These are phyloP conservation scores for Exophiala xenobiotica DNA, from an alignment of 2,329 filamentous ascomycete genomes.

Conservation along the genomic window DNA sequence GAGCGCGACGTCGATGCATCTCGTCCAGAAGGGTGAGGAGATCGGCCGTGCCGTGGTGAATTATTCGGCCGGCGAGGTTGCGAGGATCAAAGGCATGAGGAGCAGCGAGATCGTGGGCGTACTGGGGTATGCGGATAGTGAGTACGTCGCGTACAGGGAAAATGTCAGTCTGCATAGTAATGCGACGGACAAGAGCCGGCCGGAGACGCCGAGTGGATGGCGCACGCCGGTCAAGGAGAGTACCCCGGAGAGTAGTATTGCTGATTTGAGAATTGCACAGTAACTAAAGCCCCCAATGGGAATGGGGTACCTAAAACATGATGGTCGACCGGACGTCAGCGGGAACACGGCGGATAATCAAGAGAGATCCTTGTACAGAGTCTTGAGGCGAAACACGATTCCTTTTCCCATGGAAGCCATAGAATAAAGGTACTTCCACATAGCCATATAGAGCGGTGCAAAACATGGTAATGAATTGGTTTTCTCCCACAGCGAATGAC, in stretches of 20 bases:
- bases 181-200: slow-evolving; percentile 21
- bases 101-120: slow-evolving; percentile 77
- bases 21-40: slow-evolving; percentile 55
- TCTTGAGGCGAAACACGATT: too few species aligned
- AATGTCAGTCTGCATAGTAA: slow-evolving; percentile 72
- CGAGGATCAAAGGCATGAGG: slow-evolving; percentile 76
- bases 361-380: too few species aligned
- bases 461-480: background rate
- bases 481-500: too few species aligned
- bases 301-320: too few species aligned
- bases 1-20: slow-evolving; percentile 16
- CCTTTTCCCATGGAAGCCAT: too few species aligned
- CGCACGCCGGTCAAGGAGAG: slow-evolving; percentile 18
- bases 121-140: slow-evolving; percentile 88
- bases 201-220: slow-evolving; percentile 25
- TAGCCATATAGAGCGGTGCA: too few species aligned
- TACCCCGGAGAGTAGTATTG: slow-evolving; percentile 25
- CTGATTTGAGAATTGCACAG: slow-evolving; percentile 17
- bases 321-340: too few species aligned
- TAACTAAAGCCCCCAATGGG: background rate
- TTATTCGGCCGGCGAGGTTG: slow-evolving; percentile 83
- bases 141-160: slow-evolving; percentile 87
- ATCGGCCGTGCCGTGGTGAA: slow-evolving; percentile 89
- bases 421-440: background rate
- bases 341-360: too few species aligned